These are phyloP conservation scores for Penicillium sp. DNA, from an alignment of 2,329 filamentous ascomycete species.

Conservation along the genomic window DNA sequence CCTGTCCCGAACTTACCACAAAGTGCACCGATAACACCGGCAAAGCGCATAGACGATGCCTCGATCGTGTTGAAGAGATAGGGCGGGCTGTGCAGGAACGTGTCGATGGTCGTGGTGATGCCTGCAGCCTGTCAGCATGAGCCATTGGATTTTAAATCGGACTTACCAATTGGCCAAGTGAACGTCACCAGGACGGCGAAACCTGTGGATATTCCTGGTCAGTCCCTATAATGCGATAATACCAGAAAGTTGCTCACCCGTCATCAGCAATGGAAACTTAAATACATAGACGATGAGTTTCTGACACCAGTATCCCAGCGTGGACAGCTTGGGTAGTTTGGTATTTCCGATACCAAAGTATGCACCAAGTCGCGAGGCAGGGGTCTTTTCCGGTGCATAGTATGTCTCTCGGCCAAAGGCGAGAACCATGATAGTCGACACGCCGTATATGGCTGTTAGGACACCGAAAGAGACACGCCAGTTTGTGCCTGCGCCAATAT, in stretches of 20 bases:
- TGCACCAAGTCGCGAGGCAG: constrained; percentile 19
- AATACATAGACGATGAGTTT: constrained; percentile 27
- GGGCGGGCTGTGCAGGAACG: constrained; percentile 31
- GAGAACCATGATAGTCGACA: constrained; percentile 33
- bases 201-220: constrained; percentile 7
- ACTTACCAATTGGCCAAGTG: constrained; percentile 36
- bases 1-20: constrained; percentile 17
- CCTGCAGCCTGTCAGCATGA: constrained; percentile 12
- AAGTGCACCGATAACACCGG: constrained; percentile 33
- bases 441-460: constrained; percentile 33
- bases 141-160: background rate
- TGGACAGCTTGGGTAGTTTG: constrained; percentile 22
- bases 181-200: constrained; percentile 35
- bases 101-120: constrained; percentile 35
- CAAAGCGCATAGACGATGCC: constrained; percentile 37
- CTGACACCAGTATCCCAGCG: constrained; percentile 23
- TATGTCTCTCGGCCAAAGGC: constrained; percentile 35
- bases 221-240: background rate
- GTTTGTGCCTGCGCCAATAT: constrained; percentile 29
- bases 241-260: constrained; percentile 10
- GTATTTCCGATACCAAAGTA: constrained; percentile 33
- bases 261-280: constrained; percentile 29
- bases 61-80: constrained; percentile 33
- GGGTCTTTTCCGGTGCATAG: constrained; percentile 18
- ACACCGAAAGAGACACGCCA: constrained; percentile 35